A percentile compares a stretch with the other conserved stretches of the same genome.
Conservation (phyloP, 2,329 filamentous ascomycete genomes). For the Bipolaris bicolor region DNA sequence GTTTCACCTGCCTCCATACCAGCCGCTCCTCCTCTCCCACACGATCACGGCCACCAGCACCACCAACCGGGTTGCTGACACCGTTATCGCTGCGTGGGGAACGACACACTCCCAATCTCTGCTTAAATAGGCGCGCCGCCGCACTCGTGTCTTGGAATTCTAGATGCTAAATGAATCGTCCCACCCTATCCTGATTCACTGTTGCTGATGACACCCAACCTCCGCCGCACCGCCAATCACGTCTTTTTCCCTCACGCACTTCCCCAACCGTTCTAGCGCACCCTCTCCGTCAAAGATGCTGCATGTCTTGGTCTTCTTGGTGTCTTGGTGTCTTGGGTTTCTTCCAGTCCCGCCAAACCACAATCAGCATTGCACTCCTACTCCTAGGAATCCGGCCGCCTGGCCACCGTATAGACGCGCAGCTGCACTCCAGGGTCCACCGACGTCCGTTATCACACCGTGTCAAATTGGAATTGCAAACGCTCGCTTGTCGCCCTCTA, state of each 20-base stretch:
- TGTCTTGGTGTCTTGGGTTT: not conserved
- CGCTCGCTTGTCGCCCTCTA: conserved; percentile 10
- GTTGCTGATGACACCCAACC: conserved; percentile 7
- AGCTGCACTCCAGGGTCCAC: conserved; percentile 3
- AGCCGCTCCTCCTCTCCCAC: not conserved
- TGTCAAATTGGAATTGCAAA: conserved; percentile 14
- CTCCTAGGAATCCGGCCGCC: conserved; percentile 2
- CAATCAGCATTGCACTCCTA: not conserved
- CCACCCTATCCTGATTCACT: conserved; percentile 5
- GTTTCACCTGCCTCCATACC: conserved; percentile 21
- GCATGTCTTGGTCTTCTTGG: conserved; percentile 15
- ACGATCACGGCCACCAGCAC: not conserved
- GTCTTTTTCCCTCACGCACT: not conserved
- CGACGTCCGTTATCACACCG: conserved; percentile 12
- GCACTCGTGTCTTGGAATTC: conserved; percentile 8
- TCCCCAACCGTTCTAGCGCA: conserved; percentile 4
- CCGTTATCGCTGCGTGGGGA: conserved; percentile 28
- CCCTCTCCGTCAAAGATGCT: conserved; percentile 4
- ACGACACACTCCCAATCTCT: conserved; percentile 4
- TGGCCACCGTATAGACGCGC: conserved; percentile 6
- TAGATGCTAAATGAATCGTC: conserved; percentile 6
- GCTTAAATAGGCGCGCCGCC: conserved; percentile 22
- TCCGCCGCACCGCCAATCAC: not conserved
- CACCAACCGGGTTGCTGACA: conserved; percentile 6
- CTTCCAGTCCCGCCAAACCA: not conserved